Conservation (phyloP, 2,329 filamentous ascomycete genomes). For the Neofusicoccum umdonicola region DNA sequence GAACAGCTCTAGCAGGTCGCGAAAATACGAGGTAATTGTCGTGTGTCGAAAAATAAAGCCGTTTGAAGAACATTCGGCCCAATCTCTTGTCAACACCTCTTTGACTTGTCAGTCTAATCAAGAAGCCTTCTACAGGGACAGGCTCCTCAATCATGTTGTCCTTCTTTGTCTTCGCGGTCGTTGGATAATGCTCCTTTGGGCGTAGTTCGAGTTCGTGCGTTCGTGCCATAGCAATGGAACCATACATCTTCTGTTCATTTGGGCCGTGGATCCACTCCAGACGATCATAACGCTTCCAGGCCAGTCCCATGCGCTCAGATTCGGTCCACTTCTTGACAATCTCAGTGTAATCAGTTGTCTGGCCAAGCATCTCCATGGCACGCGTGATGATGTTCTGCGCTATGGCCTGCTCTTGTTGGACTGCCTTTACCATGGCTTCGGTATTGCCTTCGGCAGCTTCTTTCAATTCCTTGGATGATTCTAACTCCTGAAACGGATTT, state of each 20-base stretch:
- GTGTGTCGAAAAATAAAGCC: constrained; percentile 63
- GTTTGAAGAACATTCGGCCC: constrained; percentile 63
- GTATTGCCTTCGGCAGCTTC: constrained; percentile 44
- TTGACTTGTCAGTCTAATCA: constrained; percentile 64
- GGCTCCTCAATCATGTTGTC: constrained; percentile 52
- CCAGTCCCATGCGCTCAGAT: constrained; percentile 60
- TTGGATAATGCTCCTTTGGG: constrained; percentile 64
- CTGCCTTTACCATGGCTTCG: constrained; percentile 43
- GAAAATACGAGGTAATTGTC: constrained; percentile 64
- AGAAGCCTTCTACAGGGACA: constrained; percentile 62
- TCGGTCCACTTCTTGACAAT: constrained; percentile 60
- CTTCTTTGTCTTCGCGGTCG: constrained; percentile 39
- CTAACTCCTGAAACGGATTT: constrained; percentile 57
- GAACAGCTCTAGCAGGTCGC: constrained; percentile 55
- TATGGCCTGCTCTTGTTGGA: constrained; percentile 54
- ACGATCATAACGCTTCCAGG: constrained; percentile 68
- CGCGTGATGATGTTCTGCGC: constrained; percentile 56
- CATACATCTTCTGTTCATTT: constrained; percentile 68
- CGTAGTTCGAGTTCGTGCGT: constrained; percentile 66
- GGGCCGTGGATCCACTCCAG: constrained; percentile 66
- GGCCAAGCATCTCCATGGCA: constrained; percentile 59
- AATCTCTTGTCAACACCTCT: constrained; percentile 57
- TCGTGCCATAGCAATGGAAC: constrained; percentile 64
- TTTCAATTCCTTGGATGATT: constrained; percentile 42
- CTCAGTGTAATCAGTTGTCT: constrained; percentile 58